These are phyloP conservation scores for Aspergillus brasiliensis DNA, from an alignment of 2,329 filamentous ascomycete genomes.

Conservation along the genomic window DNA sequence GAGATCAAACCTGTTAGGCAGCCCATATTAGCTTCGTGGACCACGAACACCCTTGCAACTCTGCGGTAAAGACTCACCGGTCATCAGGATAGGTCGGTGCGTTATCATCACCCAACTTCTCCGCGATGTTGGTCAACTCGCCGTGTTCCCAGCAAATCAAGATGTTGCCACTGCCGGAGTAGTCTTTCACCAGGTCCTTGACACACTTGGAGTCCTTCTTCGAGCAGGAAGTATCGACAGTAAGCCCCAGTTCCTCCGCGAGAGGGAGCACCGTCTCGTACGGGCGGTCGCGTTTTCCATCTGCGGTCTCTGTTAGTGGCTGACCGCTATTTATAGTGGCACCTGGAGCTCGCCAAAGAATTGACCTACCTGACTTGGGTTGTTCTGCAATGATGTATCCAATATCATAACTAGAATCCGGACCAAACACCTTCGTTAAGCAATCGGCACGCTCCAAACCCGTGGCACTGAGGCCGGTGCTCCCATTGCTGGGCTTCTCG, in stretches of 20 bases:
- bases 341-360: not conserved
- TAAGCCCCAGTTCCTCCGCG: constrained; percentile 57
- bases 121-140: constrained; percentile 54
- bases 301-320: constrained; percentile 25
- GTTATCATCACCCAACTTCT: constrained; percentile 54
- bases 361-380: constrained; percentile 46
- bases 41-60: not conserved
- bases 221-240: constrained; percentile 58
- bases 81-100: constrained; percentile 55
- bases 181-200: constrained; percentile 51
- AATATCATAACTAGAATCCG: constrained; percentile 56
- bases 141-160: constrained; percentile 66
- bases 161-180: constrained; percentile 57
- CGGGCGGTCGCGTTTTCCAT: constrained; percentile 56
- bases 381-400: constrained; percentile 61
- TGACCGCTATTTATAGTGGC: not conserved
- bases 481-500: constrained; percentile 58
- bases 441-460: constrained; percentile 63
- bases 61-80: constrained; percentile 33
- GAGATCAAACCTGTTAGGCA: constrained; percentile 48
- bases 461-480: constrained; percentile 53
- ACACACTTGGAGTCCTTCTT: constrained; percentile 61
- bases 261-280: constrained; percentile 61
- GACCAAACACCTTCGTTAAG: constrained; percentile 59
- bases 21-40: constrained; percentile 1